These are phyloP conservation scores for Suillus occidentalis DNA, from an alignment of 768 basidiomycete species.

Conservation along the genomic window DNA sequence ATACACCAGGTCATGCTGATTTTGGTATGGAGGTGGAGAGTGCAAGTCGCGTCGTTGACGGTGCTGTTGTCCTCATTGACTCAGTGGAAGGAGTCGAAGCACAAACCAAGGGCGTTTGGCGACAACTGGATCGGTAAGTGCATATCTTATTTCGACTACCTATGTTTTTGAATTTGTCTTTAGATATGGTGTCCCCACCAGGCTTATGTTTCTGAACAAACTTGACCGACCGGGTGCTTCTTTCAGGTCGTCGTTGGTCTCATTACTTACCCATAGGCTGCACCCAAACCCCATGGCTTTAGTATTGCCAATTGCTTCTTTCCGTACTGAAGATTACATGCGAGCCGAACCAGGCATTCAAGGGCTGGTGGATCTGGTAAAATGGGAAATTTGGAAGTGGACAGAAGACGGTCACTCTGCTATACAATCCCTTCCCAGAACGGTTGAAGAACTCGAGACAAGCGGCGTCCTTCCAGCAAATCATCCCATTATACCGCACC, in stretches of 20 bases:
- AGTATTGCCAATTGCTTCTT: slow-evolving; percentile 77
- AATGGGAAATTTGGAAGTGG: slow-evolving; percentile 85
- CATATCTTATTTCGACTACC: slow-evolving; percentile 17
- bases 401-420: slow-evolving; percentile 46
- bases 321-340: slow-evolving; percentile 61
- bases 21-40: slow-evolving; percentile 98
- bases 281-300: slow-evolving; percentile 73
- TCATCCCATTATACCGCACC: slow-evolving; percentile 70
- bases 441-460: slow-evolving; percentile 42
- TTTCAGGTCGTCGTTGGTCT: slow-evolving; percentile 67
- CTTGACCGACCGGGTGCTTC: slow-evolving; percentile 87
- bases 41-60: slow-evolving; percentile 87
- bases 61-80: slow-evolving; percentile 85
- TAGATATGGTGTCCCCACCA: slow-evolving; percentile 78
- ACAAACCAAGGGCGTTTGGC: slow-evolving; percentile 89
- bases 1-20: slow-evolving; percentile 91
- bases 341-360: slow-evolving; percentile 82
- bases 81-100: slow-evolving; percentile 91
- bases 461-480: slow-evolving; percentile 47
- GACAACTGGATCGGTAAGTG: slow-evolving; percentile 77
- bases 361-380: slow-evolving; percentile 80
- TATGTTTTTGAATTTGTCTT: slow-evolving; percentile 4
- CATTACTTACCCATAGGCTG: slow-evolving; percentile 70
- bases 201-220: slow-evolving; percentile 85
- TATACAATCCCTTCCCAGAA: slow-evolving; percentile 50